Conservation (phyloP, 2,329 filamentous ascomycete species). For the Phaeomoniella chlamydospora region DNA sequence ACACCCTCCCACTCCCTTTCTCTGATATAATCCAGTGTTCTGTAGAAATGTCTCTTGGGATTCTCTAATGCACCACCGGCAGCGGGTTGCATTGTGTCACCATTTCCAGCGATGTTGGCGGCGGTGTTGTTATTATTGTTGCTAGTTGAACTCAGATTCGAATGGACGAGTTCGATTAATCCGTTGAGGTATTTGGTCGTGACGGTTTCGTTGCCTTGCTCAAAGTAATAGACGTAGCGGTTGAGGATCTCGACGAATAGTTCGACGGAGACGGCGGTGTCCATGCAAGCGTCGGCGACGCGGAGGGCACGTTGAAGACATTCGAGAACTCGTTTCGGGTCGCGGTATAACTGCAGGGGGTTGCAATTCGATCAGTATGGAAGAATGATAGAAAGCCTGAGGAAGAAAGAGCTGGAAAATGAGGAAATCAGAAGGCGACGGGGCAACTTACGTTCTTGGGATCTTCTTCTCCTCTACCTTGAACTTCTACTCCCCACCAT, state of each 20-base stretch:
- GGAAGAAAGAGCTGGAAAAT: neutral
- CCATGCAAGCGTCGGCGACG: slow-evolving; percentile 98
- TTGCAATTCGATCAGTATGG: slow-evolving; percentile 9
- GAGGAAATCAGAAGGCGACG: neutral
- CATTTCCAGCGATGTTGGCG: slow-evolving; percentile 10
- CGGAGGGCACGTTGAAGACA: slow-evolving; percentile 89
- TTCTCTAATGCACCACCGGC: slow-evolving; percentile 57
- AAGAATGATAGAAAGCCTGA: neutral
- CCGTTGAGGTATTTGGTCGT: slow-evolving; percentile 97
- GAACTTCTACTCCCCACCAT: slow-evolving; percentile 90
- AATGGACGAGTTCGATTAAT: slow-evolving; percentile 94
- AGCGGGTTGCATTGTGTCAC: too few species aligned
- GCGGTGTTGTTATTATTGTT: slow-evolving; percentile 54
- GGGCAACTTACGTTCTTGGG: slow-evolving; percentile 52
- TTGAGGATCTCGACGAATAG: slow-evolving; percentile 97
- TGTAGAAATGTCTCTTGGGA: slow-evolving; percentile 84
- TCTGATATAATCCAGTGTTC: slow-evolving; percentile 86
- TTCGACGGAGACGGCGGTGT: slow-evolving; percentile 91
- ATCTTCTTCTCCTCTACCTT: slow-evolving; percentile 64
- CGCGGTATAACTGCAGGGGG: slow-evolving; percentile 64
- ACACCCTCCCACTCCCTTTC: slow-evolving; percentile 88
- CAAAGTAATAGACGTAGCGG: slow-evolving; percentile 97
- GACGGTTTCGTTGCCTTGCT: slow-evolving; percentile 93
- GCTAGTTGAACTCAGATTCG: slow-evolving; percentile 58
- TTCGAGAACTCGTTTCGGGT: slow-evolving; percentile 92